phyloP scores from a whole-genome alignment of 352 stramenopile genomes.

The Phytophthora cactorum region DNA sequence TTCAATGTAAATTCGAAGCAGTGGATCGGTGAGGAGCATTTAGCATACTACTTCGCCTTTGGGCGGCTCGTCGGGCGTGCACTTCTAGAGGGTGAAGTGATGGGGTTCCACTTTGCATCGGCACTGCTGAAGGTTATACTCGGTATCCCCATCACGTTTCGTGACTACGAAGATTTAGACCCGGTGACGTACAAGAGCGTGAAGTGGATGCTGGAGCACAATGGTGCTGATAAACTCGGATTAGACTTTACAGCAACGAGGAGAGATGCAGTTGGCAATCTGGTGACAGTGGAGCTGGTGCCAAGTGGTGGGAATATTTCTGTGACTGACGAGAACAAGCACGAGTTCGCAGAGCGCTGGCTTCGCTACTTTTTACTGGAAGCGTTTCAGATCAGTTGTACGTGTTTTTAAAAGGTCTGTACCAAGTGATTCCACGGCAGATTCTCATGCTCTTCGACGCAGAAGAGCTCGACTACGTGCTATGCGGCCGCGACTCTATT shows the following conservation, averaged over 20 bases:
- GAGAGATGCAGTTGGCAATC: constrained; percentile 15
- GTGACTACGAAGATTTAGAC: constrained; percentile 53
- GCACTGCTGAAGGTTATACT: constrained; percentile 60
- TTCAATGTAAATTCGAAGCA: constrained; percentile 51
- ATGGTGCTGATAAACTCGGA: constrained; percentile 42
- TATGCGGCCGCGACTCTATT: constrained; percentile 94
- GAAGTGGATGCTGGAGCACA: constrained; percentile 53
- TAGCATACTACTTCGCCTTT: constrained; percentile 53
- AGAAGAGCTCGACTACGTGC: constrained; percentile 94
- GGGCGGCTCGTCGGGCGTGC: constrained; percentile 56
- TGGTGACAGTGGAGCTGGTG: constrained; percentile 49
- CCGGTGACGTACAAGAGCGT: constrained; percentile 54
- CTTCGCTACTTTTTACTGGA: constrained; percentile 92
- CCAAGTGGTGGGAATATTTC: constrained; percentile 49
- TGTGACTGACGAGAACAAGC: constrained; percentile 93
- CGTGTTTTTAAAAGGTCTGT: constrained; percentile 92
- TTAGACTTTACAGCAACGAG: constrained; percentile 50
- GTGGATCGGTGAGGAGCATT: constrained; percentile 39
- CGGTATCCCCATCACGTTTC: constrained; percentile 45
- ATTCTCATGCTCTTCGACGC: constrained; percentile 95
- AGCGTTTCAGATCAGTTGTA: constrained; percentile 81
- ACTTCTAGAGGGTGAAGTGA: constrained; percentile 88
- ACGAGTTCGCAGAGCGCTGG: constrained; percentile 85
- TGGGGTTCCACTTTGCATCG: constrained; percentile 89
- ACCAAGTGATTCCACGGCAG: constrained; percentile 92